Percentiles rank a stretch among this genome's conserved stretches.
phyloP scores from a whole-genome alignment of 371 early-diverging fungal genomes.

The Syncephalis plumigaleata region DNA sequence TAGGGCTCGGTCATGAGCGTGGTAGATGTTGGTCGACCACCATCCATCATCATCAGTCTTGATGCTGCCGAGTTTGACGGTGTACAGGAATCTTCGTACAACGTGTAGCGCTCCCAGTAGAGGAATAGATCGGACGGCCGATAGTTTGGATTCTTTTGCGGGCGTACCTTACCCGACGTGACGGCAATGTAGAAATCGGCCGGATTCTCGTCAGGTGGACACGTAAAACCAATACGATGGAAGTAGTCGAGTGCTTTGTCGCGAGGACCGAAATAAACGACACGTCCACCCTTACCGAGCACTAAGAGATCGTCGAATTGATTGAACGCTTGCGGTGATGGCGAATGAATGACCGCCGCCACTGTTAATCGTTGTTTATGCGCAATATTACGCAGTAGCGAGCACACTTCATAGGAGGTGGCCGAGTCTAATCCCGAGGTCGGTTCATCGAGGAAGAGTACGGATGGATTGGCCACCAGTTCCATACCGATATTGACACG shows the following conservation, averaged over 20 bases:
- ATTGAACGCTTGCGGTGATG: slow-evolving; percentile 38
- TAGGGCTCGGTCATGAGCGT: too few species aligned
- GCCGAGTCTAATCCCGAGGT: slow-evolving; percentile 65
- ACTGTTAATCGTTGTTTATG: slow-evolving; percentile 36
- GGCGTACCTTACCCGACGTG: slow-evolving; percentile 14
- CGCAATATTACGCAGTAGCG: slow-evolving; percentile 32
- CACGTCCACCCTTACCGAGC: slow-evolving; percentile 38
- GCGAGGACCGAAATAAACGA: slow-evolving; percentile 40
- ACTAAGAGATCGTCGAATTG: slow-evolving; percentile 48
- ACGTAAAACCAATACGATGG: slow-evolving; percentile 27
- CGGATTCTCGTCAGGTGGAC: slow-evolving; percentile 28
- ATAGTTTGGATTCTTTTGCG: not conserved
- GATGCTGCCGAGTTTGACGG: too few species aligned
- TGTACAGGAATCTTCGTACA: too few species aligned
- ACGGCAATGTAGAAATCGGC: slow-evolving; percentile 39
- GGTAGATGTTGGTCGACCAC: too few species aligned
- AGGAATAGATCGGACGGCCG: not conserved
- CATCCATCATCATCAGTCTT: too few species aligned
- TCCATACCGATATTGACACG: slow-evolving; percentile 55
- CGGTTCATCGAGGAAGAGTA: slow-evolving; percentile 90
- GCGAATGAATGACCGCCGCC: slow-evolving; percentile 57
- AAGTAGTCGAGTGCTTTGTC: slow-evolving; percentile 25
- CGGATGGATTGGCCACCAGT: slow-evolving; percentile 63
- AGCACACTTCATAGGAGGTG: slow-evolving; percentile 44
- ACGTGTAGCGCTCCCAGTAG: not conserved